phyloP scores from a whole-genome alignment of 2,329 filamentous ascomycete species.

The Hypocrella siamensis region DNA sequence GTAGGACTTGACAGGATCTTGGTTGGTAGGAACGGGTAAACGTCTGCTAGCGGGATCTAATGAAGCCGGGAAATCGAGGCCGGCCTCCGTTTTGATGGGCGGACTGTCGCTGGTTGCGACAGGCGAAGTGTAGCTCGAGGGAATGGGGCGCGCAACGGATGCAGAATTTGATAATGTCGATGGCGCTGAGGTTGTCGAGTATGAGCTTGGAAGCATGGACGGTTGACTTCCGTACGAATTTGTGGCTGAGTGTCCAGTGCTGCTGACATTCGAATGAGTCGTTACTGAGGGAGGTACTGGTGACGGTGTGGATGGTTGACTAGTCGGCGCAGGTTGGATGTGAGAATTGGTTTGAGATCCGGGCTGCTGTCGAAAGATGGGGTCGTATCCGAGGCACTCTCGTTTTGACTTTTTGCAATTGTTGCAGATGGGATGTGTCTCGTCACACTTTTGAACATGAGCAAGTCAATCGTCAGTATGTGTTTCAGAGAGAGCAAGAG shows the following conservation, averaged over 20 bases:
- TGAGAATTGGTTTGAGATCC: slow-evolving; percentile 57
- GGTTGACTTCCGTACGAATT: slow-evolving; percentile 31
- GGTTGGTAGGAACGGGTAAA: slow-evolving; percentile 1
- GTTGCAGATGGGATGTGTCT: slow-evolving; percentile 81
- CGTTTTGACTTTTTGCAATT: slow-evolving; percentile 83
- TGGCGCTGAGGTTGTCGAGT: slow-evolving; percentile 15
- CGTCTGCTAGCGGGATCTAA: slow-evolving; percentile 41
- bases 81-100: slow-evolving; percentile 13
- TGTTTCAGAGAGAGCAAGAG: slow-evolving; percentile 2
- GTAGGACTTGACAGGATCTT: slow-evolving; percentile 1
- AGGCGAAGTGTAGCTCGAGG: slow-evolving; percentile 18
- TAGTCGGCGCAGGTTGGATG: slow-evolving; percentile 17
- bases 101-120: slow-evolving; percentile 14
- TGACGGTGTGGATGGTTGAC: slow-evolving; percentile 18
- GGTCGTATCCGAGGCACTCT: slow-evolving; percentile 74
- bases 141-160: slow-evolving; percentile 7
- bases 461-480: slow-evolving; percentile 2
- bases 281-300: slow-evolving; percentile 10
- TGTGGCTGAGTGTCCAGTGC: slow-evolving; percentile 10
- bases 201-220: slow-evolving; percentile 26
- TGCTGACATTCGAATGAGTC: slow-evolving; percentile 8
- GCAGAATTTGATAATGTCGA: slow-evolving; percentile 17
- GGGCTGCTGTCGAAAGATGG: slow-evolving; percentile 64
- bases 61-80: slow-evolving; percentile 33
- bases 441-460: slow-evolving; percentile 59